Conservation (phyloP, 108 stramenopile species). For the Heterococcus sp. region DNA sequence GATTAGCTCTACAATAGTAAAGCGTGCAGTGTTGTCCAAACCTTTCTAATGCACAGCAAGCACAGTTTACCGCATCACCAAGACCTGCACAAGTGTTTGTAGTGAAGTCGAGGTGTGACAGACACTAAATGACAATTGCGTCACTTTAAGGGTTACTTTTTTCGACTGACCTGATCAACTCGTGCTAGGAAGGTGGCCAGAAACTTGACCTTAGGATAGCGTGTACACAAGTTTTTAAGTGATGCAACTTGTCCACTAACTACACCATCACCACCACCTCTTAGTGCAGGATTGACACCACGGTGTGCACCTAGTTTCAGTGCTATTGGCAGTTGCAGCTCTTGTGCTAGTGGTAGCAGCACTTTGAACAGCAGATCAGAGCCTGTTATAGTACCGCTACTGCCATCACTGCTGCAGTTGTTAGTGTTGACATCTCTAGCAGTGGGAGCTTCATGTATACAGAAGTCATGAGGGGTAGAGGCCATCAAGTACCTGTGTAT, state of each 20-base stretch:
- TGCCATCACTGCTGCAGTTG: not conserved
- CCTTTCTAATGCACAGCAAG: too few species aligned
- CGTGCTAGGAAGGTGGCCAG: slow-evolving; percentile 79
- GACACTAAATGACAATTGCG: too few species aligned
- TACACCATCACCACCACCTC: slow-evolving; percentile 46
- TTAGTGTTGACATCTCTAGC: not conserved
- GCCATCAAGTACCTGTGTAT: slow-evolving; percentile 94
- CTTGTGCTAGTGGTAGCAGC: slow-evolving; percentile 73
- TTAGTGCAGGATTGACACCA: slow-evolving; percentile 66
- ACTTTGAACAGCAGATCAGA: slow-evolving; percentile 37
- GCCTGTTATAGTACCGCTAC: not conserved
- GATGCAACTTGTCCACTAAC: not conserved
- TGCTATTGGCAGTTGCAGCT: slow-evolving; percentile 73
- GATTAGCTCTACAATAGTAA: too few species aligned
- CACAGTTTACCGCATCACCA: too few species aligned
- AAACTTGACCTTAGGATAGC: slow-evolving; percentile 63
- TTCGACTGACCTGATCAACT: slow-evolving; percentile 44
- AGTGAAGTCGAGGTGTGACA: too few species aligned
- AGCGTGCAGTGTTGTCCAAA: too few species aligned
- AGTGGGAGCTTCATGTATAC: not conserved
- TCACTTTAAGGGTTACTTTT: too few species aligned
- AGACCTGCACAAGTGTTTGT: too few species aligned
- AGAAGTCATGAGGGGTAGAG: slow-evolving; percentile 78
- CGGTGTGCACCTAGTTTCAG: slow-evolving; percentile 82
- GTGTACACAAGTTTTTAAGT: not conserved